A percentile compares a stretch with the other conserved stretches of the same genome.
Evolutionary conservation across 179 eudicot genomes (phyloP).

Genomic region (Beta macrorhiza): DNA sequence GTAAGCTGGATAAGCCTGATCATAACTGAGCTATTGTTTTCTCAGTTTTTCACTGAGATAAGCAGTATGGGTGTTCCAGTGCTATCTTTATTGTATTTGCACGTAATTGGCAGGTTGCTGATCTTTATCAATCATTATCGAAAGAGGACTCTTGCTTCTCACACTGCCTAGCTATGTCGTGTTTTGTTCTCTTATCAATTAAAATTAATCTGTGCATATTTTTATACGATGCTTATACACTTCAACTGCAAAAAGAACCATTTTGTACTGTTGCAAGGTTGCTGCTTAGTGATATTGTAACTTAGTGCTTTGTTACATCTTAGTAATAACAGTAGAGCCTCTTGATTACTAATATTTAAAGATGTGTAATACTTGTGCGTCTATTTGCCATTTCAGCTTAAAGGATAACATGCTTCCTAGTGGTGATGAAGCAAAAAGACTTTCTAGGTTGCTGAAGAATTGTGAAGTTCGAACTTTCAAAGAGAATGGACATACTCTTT

Average conservation of each 20-base stretch:
- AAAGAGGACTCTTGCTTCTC: background rate
- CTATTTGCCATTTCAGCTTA: slow-evolving; percentile 51
- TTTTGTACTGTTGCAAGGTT: background rate
- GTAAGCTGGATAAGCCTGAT: background rate
- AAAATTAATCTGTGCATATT: too few relatives aligned
- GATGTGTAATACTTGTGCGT: background rate
- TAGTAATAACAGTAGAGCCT: background rate
- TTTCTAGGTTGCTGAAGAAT: slow-evolving; percentile 45
- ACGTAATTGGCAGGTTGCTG: too few relatives aligned
- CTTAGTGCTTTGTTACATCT: background rate
- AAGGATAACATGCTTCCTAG: slow-evolving; percentile 74
- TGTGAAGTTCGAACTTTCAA: slow-evolving; percentile 54
- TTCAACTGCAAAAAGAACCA: background rate
- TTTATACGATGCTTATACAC: background rate
- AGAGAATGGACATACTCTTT: slow-evolving; percentile 69
- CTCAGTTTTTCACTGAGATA: background rate
- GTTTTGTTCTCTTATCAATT: background rate
- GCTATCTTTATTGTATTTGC: background rate
- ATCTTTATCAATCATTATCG: background rate
- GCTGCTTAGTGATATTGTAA: background rate
- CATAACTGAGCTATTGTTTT: background rate
- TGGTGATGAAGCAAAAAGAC: slow-evolving; percentile 66
- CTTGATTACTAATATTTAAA: background rate
- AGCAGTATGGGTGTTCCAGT: background rate
- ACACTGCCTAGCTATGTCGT: background rate